Evolutionary conservation across 2,329 filamentous ascomycete species (phyloP).

Genomic region (Pyrenophora seminiperda): DNA sequence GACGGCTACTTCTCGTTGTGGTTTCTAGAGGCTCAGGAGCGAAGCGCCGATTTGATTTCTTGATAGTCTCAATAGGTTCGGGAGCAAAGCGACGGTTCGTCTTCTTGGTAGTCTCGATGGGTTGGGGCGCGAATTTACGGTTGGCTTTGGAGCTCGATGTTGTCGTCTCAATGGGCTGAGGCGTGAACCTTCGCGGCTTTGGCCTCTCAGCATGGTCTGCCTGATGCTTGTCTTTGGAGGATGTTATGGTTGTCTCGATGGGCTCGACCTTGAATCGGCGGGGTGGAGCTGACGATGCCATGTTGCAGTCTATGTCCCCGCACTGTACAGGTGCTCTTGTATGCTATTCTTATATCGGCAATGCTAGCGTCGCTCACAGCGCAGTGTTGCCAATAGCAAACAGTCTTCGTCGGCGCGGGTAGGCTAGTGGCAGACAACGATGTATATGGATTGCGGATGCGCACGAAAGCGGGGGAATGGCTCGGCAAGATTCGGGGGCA

Average conservation of each 20-base stretch:
- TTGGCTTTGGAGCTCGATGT: slow-evolving; percentile 48
- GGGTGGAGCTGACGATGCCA: slow-evolving; percentile 40
- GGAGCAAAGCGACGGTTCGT: slow-evolving; percentile 63
- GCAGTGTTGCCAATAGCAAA: slow-evolving; percentile 20
- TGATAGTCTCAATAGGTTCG: slow-evolving; percentile 73
- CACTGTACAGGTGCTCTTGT: slow-evolving; percentile 8
- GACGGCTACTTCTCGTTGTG: slow-evolving; percentile 32
- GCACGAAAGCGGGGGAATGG: slow-evolving; percentile 33
- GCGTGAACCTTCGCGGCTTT: slow-evolving; percentile 38
- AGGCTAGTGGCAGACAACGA: slow-evolving; percentile 26
- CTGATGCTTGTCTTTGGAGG: slow-evolving; percentile 70
- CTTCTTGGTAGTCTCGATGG: slow-evolving; percentile 46
- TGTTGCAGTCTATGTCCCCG: slow-evolving; percentile 18
- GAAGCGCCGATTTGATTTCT: slow-evolving; percentile 57
- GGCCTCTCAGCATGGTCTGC: slow-evolving; percentile 47
- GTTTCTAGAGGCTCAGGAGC: slow-evolving; percentile 48
- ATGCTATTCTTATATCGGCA: slow-evolving; percentile 8
- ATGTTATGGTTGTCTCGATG: slow-evolving; percentile 39
- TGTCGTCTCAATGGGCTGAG: slow-evolving; percentile 50
- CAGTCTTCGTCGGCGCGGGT: slow-evolving; percentile 23
- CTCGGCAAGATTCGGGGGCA: slow-evolving; percentile 28
- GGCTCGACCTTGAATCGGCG: slow-evolving; percentile 48
- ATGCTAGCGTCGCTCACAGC: slow-evolving; percentile 23
- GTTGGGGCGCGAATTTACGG: slow-evolving; percentile 52
- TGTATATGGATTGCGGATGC: slow-evolving; percentile 27